Base-by-base conservation (phyloP, 108 stramenopile species). In the Poteriospumella lacustris region DNA sequence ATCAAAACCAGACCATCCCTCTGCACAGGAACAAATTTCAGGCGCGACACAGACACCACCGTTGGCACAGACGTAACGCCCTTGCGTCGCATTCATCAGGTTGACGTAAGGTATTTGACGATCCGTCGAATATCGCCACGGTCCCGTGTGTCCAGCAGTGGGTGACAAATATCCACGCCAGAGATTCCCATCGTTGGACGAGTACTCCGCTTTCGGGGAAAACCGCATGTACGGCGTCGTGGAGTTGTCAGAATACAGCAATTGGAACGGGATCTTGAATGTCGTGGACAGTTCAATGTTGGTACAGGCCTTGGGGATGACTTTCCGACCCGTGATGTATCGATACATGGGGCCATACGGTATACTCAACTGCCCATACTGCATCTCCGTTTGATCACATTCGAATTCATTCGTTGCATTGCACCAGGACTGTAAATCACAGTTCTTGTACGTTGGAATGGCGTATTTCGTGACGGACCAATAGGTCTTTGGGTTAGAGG, bases 1-100 rank as follows among this genome's bases (percentile, higher is more conserved):
- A 77, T 93, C 93, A 78, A 93, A 93, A 19, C 93, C 93, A 0
- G 80, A 70, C 92, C 92, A 93, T 9, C 93, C 93, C 12, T 81
- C 76, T 0, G 87, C 77, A 77, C 93, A 93, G 12, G 76, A 73
- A 77, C 93, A 93, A 24, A 88, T 85, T 59, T 89, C 91, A 1
- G 91, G 91, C 0, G 85, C 68, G 2, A 85, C 78, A 81, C 92
- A 93, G 43, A 64, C 62, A 28, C 92, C 92, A 12, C 84, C 89
- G 81, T 93, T 93, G 1, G 92, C 92, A 84, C 92, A 93, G 68
- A 87, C 88, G 76, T 90, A 93, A 3, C 59, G 44, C 0, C 92
- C 92, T 76, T 93, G 88, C 1, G 85, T 82, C 9, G 87, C 82
- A 75, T 89, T 89, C 31, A 59, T 38, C 72, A 58, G 79, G 41